Evolutionary conservation across 345 rosid genomes (phyloP).

Genomic region (Gossypium turneri): DNA sequence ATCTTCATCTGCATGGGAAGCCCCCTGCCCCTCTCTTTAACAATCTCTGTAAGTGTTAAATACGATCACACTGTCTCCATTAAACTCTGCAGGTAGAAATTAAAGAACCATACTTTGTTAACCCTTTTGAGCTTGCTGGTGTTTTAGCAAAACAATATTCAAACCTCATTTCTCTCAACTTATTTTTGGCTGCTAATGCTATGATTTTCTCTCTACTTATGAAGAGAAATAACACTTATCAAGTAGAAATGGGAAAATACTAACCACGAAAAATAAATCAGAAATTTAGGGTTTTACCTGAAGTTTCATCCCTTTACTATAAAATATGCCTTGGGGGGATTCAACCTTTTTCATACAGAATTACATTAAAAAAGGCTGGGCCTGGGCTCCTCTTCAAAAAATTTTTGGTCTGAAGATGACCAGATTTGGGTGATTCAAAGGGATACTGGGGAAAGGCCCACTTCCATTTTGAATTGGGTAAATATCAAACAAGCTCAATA

Average conservation of each 20-base stretch:
- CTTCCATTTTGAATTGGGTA: background rate
- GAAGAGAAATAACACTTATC: background rate
- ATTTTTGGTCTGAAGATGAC: background rate
- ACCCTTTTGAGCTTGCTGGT: background rate
- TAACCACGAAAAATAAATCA: background rate
- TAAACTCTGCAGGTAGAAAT: background rate
- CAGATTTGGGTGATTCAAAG: background rate
- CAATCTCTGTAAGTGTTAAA: background rate
- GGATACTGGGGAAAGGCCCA: background rate
- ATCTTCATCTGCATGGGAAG: slow-evolving; percentile 8
- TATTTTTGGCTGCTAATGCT: too few relatives aligned
- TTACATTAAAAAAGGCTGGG: background rate
- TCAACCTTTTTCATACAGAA: background rate
- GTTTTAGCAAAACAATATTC: too few relatives aligned
- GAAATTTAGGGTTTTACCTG: too few relatives aligned
- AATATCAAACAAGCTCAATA: background rate
- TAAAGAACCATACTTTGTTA: background rate
- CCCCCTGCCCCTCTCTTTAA: background rate
- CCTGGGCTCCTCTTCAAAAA: background rate
- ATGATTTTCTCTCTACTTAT: background rate
- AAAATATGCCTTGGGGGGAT: background rate
- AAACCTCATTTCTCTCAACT: too few relatives aligned
- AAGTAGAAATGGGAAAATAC: background rate
- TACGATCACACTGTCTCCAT: background rate
- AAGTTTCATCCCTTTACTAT: background rate